Base-by-base conservation (phyloP, 345 rosid species). In the Salix udensis region DNA sequence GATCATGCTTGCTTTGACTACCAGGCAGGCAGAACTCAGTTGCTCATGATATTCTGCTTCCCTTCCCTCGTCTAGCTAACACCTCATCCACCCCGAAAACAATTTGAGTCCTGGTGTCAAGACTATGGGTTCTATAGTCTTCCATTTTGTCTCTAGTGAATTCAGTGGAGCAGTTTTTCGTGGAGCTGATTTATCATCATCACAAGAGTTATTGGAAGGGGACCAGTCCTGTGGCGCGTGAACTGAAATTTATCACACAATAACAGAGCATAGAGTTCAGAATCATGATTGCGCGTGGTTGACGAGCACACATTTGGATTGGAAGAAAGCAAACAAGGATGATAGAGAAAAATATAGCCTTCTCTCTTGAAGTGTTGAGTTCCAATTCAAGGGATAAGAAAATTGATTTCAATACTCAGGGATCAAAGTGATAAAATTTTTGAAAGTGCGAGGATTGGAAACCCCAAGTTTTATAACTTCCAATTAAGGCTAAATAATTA, bases 301-400 rank as follows among this genome's bases (percentile, higher is more conserved):
- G 21, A 89, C 88, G 70, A 89, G 79, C 53, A 82, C 74, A 36
- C 88, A 84, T 82, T 87, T 86, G 44, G 88, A 79, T 31, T 78
- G 90, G 68, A 89, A 87, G 71, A 80, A 55, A 26, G 68, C 8
- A 6, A 85, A 67, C 39, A 89, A 71, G 52, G 74, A 53, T 3
- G 88, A 37, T 6, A 6, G 40, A 37, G 40, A 37, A 37, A 7
- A 37, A 7, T 37, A 1, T 4, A 37, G 40, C 9, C 40, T 37
- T 37, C 40, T 0, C 40, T 37, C 40, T 37, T 39, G 40, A 39
- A 39, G 40, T 39, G 40, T 39, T 39, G 40, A 7, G 6, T 39
- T 39, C 5, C 10, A 39, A 39, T 39, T 7, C 40, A 39, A 39
- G 40, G 40, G 40, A 7, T 37, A 37, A 7, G 7, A 39, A 39